These are phyloP conservation scores for Lantana camara DNA, from an alignment of 257 asterid species.

Conservation along the genomic window DNA sequence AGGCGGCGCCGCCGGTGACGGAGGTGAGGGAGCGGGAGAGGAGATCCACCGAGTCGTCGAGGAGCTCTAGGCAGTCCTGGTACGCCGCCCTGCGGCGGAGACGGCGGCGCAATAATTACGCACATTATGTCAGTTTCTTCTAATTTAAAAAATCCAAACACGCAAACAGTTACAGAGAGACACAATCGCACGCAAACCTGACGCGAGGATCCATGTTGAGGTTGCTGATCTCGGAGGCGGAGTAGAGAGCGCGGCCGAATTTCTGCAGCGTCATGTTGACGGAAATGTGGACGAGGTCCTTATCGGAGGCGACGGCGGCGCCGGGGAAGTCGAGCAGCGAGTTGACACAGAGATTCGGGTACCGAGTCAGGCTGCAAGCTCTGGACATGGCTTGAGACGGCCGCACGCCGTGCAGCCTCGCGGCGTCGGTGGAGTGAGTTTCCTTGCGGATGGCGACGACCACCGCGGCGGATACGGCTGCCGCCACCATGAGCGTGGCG, in stretches of 20 bases:
- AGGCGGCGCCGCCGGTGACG: constrained; percentile 39
- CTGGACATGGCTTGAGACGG: constrained; percentile 72
- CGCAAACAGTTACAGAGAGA: no score
- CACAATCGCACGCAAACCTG: constrained; percentile 39
- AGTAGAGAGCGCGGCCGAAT: constrained; percentile 61
- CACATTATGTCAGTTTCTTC: not conserved
- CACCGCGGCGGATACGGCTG: constrained; percentile 58
- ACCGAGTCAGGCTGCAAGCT: constrained; percentile 68
- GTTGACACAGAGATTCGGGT: constrained; percentile 66
- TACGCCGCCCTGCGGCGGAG: constrained; percentile 59
- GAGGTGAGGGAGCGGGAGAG: constrained; percentile 64
- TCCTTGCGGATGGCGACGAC: constrained; percentile 39
- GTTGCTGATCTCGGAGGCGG: constrained; percentile 58
- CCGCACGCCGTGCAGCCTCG: constrained; percentile 38
- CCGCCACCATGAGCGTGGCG: constrained; percentile 49
- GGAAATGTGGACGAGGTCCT: constrained; percentile 87
- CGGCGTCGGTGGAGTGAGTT: constrained; percentile 25
- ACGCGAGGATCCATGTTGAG: constrained; percentile 61
- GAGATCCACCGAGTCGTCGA: constrained; percentile 75
- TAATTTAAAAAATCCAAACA: not conserved
- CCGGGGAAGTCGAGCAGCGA: constrained; percentile 81
- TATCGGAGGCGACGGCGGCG: constrained; percentile 68
- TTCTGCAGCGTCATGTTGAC: constrained; percentile 79
- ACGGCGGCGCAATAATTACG: not conserved
- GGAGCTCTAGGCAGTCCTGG: constrained; percentile 83